Evolutionary conservation across 805 yeast genomes (phyloP).

Genomic region (Diddensiella caesifluorescens): DNA sequence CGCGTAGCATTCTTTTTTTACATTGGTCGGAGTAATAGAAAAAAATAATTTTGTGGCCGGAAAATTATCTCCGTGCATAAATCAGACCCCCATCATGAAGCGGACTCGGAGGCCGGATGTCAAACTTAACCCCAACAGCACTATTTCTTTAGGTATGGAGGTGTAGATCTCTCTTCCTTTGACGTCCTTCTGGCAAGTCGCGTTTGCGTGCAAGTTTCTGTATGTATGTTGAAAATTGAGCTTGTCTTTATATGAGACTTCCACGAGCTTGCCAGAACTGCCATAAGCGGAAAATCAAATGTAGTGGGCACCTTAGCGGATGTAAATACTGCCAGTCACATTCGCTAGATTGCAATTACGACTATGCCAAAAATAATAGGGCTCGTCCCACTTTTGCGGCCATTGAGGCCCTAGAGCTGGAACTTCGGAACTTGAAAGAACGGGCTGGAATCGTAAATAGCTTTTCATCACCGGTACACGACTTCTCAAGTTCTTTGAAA

Average conservation of each 20-base stretch:
- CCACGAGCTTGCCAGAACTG: constrained; percentile 9
- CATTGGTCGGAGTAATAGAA: neutral
- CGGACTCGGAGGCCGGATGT: too few species aligned
- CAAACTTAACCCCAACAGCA: too few species aligned
- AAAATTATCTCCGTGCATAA: too few species aligned
- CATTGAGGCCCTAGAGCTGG: constrained; percentile 5
- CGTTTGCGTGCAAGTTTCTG: too few species aligned
- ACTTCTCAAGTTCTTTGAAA: neutral
- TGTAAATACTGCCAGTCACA: constrained; percentile 5
- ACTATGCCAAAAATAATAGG: constrained; percentile 3
- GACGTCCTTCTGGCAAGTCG: too few species aligned
- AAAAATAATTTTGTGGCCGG: neutral
- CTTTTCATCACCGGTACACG: neutral
- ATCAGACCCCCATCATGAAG: too few species aligned
- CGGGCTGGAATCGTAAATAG: constrained; percentile 2
- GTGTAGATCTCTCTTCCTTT: too few species aligned
- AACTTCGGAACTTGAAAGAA: constrained; percentile 5
- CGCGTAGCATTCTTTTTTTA: neutral
- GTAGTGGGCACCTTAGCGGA: constrained; percentile 4
- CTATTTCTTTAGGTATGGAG: too few species aligned
- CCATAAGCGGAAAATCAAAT: constrained; percentile 8
- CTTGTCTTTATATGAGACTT: constrained; percentile 6
- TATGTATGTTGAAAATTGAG: too few species aligned
- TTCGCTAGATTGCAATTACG: constrained; percentile 1
- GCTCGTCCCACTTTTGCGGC: constrained; percentile 10